Evolutionary conservation across 2,329 filamentous ascomycete genomes (phyloP), one percentile per base, ranked within the genome.

Genomic region (Ascochyta lentis): DNA sequence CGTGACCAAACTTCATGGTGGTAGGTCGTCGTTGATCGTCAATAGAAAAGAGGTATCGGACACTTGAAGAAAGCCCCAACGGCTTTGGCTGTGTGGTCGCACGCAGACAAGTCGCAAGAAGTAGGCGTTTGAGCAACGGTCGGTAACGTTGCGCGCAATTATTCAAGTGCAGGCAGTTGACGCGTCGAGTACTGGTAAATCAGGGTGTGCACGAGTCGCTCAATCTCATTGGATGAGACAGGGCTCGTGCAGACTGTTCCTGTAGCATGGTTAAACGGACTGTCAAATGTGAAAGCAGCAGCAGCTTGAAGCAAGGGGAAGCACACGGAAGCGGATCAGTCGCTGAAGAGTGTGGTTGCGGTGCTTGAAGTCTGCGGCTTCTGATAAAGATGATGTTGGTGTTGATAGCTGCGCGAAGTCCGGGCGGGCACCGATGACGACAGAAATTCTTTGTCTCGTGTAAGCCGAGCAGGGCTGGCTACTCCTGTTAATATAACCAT

Each of bases 1-100:
- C 80, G 67, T 81, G 80, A 6, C 79, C 80, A 62, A 81, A 81
- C 68, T 81, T 80, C 78, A 80, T 80, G 35, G 59, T 56, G 56
- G 23, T 45, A 42, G 31, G 22, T 26, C 16, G 37, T 38, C 47
- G 26, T 43, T 37, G 19, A 31, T 48, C 12, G 41, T 41, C 33
- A 51, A 39, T 47, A 23, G 29, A 38, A 23, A 16, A 31, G 19
- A 50, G 42, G 19, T 19, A 26, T 24, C 9, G 24, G 40, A 33
- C 38, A 34, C 24, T 45, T 42, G 43, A 43, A 47, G 39, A 50
- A 41, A 54, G 55, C 47, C 23, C 16, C 34, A 42, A 49, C 16
- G 34, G 47, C 42, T 40, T 43, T 29, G 26, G 22, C 15, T 22
- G 15, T 24, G 16, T 38, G 19, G 31, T 41, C 49, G 48, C 33